phyloP scores from a whole-genome alignment of 495 filamentous ascomycete genomes.

The Trichoderma asperelloides region DNA sequence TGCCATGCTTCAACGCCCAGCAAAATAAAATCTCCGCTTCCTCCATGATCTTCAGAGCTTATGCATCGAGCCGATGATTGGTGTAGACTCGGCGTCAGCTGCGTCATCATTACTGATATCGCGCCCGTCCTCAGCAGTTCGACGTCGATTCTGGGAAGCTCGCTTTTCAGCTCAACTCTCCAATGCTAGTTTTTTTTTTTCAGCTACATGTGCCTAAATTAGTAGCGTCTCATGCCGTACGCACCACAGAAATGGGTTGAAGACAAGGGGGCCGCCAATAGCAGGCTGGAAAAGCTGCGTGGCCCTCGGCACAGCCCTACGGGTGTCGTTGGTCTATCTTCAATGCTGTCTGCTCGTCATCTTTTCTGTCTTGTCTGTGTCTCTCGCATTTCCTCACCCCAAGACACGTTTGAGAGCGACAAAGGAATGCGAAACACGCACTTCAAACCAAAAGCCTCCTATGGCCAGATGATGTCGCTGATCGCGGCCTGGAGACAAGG shows the following conservation, averaged over 20 bases:
- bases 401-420: background rate
- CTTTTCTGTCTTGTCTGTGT: background rate
- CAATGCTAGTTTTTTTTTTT: no score
- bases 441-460: background rate
- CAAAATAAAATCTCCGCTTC: background rate
- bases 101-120: background rate
- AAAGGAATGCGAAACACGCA: no score
- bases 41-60: background rate
- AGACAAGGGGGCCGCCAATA: background rate
- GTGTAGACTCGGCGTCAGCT: background rate
- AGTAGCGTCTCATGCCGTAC: background rate
- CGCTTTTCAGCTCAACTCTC: background rate
- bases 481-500: background rate
- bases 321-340: background rate
- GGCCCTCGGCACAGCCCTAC: background rate
- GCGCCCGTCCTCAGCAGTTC: background rate
- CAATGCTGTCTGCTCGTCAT: background rate
- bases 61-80: background rate
- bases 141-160: background rate
- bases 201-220: no score
- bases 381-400: background rate
- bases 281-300: background rate
- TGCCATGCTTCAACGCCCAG: background rate
- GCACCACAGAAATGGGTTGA: background rate
- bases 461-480: background rate